Evolutionary conservation across 306 rosid genomes (phyloP).

Genomic region (Ormosia emarginata): DNA sequence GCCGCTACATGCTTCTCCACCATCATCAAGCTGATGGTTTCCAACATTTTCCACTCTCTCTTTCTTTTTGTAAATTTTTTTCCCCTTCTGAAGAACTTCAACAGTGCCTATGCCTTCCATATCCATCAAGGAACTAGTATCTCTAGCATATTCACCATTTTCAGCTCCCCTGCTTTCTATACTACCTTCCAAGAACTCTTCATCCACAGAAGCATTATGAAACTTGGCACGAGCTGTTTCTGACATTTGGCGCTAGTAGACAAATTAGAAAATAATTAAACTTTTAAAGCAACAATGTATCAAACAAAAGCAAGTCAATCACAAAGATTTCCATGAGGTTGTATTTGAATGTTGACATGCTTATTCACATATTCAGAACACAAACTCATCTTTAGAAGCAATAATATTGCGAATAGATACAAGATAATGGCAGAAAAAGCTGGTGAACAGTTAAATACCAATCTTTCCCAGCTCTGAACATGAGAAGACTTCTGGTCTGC

Average conservation of each 20-base stretch:
- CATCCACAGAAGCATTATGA: constrained; percentile 40
- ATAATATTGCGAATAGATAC: neutral
- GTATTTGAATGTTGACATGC: constrained; percentile 23
- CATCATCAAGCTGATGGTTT: constrained; percentile 64
- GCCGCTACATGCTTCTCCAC: constrained; percentile 89
- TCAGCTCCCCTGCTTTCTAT: constrained; percentile 67
- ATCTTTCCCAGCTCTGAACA: constrained; percentile 48
- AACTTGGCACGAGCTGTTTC: constrained; percentile 42
- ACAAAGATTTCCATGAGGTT: constrained; percentile 31
- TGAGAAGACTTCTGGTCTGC: constrained; percentile 41
- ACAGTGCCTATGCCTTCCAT: constrained; percentile 61
- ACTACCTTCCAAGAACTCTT: constrained; percentile 65
- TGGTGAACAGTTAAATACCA: constrained; percentile 27
- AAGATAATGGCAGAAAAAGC: neutral
- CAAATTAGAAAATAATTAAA: constrained; percentile 19
- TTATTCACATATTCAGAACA: constrained; percentile 28
- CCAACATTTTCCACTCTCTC: constrained; percentile 47
- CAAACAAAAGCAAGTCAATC: constrained; percentile 31
- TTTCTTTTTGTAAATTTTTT: constrained; percentile 54
- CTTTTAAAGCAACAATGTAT: neutral
- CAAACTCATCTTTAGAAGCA: neutral
- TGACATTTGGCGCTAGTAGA: constrained; percentile 41
- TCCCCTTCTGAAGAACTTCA: constrained; percentile 48
- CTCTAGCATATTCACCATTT: constrained; percentile 66
- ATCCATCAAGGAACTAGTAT: constrained; percentile 49